Percentiles rank a stretch among this genome's conserved stretches.
phyloP scores from a whole-genome alignment of 83 land plant genomes.

The Isoetes engelmannii region DNA sequence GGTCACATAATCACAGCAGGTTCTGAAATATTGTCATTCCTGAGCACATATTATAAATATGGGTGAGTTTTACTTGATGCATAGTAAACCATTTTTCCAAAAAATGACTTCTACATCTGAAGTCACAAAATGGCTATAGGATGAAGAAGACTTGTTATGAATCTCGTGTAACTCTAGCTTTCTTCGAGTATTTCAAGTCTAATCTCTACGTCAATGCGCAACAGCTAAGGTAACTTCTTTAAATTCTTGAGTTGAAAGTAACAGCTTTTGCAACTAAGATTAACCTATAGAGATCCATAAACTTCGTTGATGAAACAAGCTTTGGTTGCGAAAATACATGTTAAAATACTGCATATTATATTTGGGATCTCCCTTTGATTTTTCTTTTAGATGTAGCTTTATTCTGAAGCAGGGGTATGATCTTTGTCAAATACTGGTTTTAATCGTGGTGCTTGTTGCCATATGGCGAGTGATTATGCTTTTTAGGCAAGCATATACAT shows the following conservation, averaged over 20 bases:
- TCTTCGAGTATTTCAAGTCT: slow-evolving; percentile 15
- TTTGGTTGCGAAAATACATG: no score
- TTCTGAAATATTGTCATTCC: slow-evolving; percentile 38
- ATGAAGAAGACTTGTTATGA: slow-evolving; percentile 13
- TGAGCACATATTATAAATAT: slow-evolving; percentile 35
- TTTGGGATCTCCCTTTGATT: no score
- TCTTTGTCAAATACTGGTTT: no score
- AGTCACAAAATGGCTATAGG: slow-evolving; percentile 18
- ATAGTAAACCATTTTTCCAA: not conserved
- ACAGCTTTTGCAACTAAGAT: not conserved
- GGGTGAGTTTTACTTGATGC: slow-evolving; percentile 33
- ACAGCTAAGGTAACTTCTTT: slow-evolving; percentile 6
- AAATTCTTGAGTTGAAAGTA: not conserved
- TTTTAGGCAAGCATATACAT: no score
- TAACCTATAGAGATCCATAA: no score
- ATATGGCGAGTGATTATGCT: no score
- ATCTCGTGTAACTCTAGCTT: slow-evolving; percentile 10
- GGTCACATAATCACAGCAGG: slow-evolving; percentile 78
- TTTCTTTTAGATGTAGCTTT: no score
- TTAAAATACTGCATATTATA: no score
- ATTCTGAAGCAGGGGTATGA: no score
- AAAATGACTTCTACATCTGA: not conserved
- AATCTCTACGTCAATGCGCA: slow-evolving; percentile 17
- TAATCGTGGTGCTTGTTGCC: no score
- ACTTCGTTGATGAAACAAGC: no score